Conservation (phyloP, 176 grass and related monocot genomes). For the Phyllostachys edulis region DNA sequence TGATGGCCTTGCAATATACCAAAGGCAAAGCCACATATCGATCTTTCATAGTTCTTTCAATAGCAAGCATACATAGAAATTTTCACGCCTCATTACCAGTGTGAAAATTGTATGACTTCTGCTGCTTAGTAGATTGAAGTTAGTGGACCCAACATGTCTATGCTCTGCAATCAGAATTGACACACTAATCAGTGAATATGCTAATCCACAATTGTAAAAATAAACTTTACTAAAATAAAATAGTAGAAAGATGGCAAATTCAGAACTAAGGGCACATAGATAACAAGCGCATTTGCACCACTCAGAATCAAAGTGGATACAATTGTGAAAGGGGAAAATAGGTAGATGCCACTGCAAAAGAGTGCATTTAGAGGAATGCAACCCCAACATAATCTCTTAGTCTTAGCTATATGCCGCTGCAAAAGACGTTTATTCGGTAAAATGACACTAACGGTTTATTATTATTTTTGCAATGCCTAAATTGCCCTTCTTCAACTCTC, state of each 20-base stretch:
- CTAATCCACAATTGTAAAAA: slow-evolving; percentile 22
- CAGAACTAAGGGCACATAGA: background rate
- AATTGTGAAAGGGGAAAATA: background rate
- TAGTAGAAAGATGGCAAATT: background rate
- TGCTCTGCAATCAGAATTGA: slow-evolving; percentile 69
- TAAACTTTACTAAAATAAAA: slow-evolving; percentile 19
- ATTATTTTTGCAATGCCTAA: background rate
- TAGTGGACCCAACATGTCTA: slow-evolving; percentile 97
- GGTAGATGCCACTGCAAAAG: background rate
- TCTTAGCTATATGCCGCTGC: background rate
- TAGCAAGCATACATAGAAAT: slow-evolving; percentile 8
- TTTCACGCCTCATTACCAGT: slow-evolving; percentile 58
- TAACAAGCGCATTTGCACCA: background rate
- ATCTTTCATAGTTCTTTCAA: slow-evolving; percentile 1
- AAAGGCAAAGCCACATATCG: slow-evolving; percentile 2
- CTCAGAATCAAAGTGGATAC: background rate
- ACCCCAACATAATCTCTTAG: background rate
- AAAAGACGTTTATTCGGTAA: background rate
- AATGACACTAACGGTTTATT: background rate
- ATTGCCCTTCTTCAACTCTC: background rate
- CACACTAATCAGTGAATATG: slow-evolving; percentile 23
- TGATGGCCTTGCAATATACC: background rate
- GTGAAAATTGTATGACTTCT: slow-evolving; percentile 99
- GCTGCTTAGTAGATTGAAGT: slow-evolving; percentile 98
- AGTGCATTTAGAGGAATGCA: slow-evolving; percentile 6